phyloP scores from a whole-genome alignment of 1,284 basidiomycete species.

The Moniliella sp. region DNA sequence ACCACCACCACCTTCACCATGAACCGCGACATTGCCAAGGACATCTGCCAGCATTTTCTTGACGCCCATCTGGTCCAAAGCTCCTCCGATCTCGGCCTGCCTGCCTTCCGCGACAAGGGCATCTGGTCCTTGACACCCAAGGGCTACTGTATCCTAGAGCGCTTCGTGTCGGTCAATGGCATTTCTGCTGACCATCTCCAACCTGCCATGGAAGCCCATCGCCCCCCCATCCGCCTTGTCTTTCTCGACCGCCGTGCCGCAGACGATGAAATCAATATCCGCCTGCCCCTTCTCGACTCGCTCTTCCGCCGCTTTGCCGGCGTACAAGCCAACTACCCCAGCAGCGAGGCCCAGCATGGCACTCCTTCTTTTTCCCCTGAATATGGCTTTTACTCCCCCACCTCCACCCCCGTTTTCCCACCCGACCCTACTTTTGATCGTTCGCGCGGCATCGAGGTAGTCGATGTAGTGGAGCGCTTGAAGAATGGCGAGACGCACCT shows the following conservation, averaged over 20 bases:
- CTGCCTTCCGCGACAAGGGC: constrained; percentile 86
- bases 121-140: constrained; percentile 89
- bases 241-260: constrained; percentile 74
- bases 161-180: constrained; percentile 97
- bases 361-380: too few relatives aligned
- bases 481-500: constrained; percentile 2
- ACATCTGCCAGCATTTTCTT: constrained; percentile 98
- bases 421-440: constrained; percentile 34
- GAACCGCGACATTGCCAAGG: constrained; percentile 96
- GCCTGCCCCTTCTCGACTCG: constrained; percentile 71
- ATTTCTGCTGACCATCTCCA: constrained; percentile 74
- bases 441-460: constrained; percentile 36
- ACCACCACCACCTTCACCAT: constrained; percentile 98
- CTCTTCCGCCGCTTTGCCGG: constrained; percentile 87
- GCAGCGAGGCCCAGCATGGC: too few relatives aligned
- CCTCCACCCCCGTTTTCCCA: constrained; percentile 36
- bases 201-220: constrained; percentile 68
- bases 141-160: constrained; percentile 87
- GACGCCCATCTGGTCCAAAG: constrained; percentile 92
- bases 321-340: constrained; percentile 36
- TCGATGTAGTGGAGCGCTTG: constrained; percentile 46
- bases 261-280: constrained; percentile 93
- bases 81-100: constrained; percentile 63
- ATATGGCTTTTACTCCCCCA: too few relatives aligned
- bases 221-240: constrained; percentile 89